Conservation (phyloP, 257 asterid species). For the Mentha longifolia region DNA sequence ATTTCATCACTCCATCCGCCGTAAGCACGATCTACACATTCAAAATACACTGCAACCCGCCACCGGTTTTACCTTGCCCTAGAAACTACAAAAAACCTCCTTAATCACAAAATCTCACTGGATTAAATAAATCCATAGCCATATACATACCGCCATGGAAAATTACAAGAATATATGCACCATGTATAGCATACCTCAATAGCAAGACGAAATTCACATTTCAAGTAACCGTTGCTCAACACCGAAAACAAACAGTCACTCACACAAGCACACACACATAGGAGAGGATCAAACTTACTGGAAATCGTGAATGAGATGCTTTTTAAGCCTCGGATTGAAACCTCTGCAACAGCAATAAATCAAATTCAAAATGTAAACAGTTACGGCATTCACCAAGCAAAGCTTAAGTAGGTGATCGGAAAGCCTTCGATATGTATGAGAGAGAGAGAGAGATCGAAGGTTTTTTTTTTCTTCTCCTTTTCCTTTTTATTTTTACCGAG, state of each 20-base stretch:
- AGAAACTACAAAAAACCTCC: constrained; percentile 8
- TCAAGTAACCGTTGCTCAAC: constrained; percentile 15
- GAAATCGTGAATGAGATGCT: constrained; percentile 23
- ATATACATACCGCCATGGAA: constrained; percentile 16
- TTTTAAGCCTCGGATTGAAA: constrained; percentile 29
- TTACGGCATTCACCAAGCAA: constrained; percentile 14
- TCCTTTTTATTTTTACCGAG: constrained; percentile 30
- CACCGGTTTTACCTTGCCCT: constrained; percentile 4
- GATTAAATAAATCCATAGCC: constrained; percentile 17
- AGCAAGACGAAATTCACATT: constrained; percentile 25
- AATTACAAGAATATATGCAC: constrained; percentile 20
- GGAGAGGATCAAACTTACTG: constrained; percentile 33
- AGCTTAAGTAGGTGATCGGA: constrained; percentile 42
- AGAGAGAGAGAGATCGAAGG: constrained; percentile 24
- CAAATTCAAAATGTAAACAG: constrained; percentile 27
- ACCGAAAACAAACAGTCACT: constrained; percentile 19
- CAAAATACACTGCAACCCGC: constrained; percentile 26
- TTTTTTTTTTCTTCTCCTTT: background rate
- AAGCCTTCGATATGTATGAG: too few species aligned
- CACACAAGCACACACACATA: background rate
- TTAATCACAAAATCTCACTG: constrained; percentile 20
- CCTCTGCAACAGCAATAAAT: constrained; percentile 21
- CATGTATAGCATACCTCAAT: constrained; percentile 26
- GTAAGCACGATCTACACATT: constrained; percentile 34
- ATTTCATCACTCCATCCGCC: constrained; percentile 17